Evolutionary conservation across 2,329 filamentous ascomycete species (phyloP).

Genomic region (Colletotrichum sp.): DNA sequence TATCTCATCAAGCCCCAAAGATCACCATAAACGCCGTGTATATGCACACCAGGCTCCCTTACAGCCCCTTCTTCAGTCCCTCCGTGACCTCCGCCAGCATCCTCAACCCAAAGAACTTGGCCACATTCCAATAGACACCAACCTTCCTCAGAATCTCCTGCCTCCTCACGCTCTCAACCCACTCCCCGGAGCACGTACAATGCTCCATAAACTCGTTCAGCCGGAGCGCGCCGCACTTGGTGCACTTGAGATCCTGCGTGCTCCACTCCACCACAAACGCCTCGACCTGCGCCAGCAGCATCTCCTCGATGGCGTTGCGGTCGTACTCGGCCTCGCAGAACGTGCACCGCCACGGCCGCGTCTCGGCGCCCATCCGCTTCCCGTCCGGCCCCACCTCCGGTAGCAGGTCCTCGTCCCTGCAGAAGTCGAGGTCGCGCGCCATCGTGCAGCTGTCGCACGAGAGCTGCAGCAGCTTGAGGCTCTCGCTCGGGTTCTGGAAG

Average conservation of each 20-base stretch:
- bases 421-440: constrained; percentile 87
- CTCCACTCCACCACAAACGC: constrained; percentile 79
- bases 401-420: constrained; percentile 83
- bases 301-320: constrained; percentile 82
- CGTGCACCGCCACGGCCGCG: constrained; percentile 73
- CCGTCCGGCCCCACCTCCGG: constrained; percentile 44
- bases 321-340: constrained; percentile 81
- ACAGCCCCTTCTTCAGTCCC: constrained; percentile 60
- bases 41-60: background rate
- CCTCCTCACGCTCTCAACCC: constrained; percentile 74
- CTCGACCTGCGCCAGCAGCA: constrained; percentile 78
- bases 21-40: background rate
- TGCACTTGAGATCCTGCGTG: constrained; percentile 88
- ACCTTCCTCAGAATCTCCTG: constrained; percentile 70
- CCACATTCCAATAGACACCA: constrained; percentile 75
- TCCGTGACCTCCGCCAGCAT: constrained; percentile 81
- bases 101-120: constrained; percentile 77
- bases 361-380: constrained; percentile 28
- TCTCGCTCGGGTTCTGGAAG: constrained; percentile 84
- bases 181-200: constrained; percentile 89
- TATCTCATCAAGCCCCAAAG: background rate
- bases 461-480: constrained; percentile 74
- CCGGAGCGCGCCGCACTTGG: constrained; percentile 72
- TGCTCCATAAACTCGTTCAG: constrained; percentile 97
- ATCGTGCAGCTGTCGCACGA: constrained; percentile 92